Evolutionary conservation across 345 rosid species (phyloP).

Genomic region (Melaleuca alternifolia): DNA sequence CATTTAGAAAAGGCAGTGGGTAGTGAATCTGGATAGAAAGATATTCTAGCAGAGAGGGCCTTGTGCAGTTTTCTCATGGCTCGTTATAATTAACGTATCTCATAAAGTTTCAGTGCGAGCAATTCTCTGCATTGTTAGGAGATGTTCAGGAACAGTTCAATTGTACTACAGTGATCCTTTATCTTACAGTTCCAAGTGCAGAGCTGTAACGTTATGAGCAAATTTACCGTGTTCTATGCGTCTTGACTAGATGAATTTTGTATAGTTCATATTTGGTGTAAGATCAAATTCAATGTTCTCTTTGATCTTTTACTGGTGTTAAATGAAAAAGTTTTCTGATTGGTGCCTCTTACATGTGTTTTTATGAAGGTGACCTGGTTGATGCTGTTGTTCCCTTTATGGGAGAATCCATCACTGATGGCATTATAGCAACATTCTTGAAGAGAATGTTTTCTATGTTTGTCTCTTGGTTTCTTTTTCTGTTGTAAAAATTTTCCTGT

Average conservation of each 20-base stretch:
- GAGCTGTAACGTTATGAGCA: not conserved
- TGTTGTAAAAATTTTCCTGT: not conserved
- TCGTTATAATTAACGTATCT: not conserved
- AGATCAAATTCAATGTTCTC: not conserved
- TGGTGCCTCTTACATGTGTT: not conserved
- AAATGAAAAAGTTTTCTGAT: not conserved
- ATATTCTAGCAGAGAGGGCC: not conserved
- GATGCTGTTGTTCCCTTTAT: constrained; percentile 79
- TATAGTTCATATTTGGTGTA: not conserved
- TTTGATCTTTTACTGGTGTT: not conserved
- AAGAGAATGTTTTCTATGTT: constrained; percentile 38
- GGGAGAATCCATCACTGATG: constrained; percentile 90
- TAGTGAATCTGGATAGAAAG: not conserved
- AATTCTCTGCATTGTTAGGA: not conserved
- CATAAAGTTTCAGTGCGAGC: not conserved
- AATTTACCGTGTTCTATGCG: not conserved
- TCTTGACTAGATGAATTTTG: not conserved
- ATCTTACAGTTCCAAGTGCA: not conserved
- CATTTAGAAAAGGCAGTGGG: not conserved
- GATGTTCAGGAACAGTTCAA: not conserved
- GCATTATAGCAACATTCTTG: constrained; percentile 59
- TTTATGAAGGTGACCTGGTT: constrained; percentile 41
- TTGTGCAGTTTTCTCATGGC: not conserved
- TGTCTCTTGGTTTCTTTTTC: not conserved
- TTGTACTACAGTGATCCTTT: not conserved